Evolutionary conservation across 1,284 basidiomycete genomes (phyloP), one percentile per base, ranked within the genome.

Genomic region (Gymnopus androsaceus): DNA sequence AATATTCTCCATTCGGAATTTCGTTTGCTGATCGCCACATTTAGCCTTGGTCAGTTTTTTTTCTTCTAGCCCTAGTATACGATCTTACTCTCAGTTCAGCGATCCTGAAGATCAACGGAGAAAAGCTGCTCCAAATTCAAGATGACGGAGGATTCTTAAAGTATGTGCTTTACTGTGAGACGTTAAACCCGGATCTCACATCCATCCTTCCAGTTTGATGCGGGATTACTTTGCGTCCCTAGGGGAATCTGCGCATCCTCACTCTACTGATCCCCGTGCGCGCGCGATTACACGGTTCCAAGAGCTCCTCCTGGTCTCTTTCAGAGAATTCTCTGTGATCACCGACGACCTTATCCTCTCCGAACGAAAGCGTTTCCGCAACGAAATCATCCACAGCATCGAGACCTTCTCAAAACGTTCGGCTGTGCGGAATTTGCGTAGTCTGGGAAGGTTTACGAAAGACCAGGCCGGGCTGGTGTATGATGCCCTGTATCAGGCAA

Each of bases 221-320:
- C 85, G 95, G 51, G 87, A 88, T 59, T 99, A 98, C 76, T 99
- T 99, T 65, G 81, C 89, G 14, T 92, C 92, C 14, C 84, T 99
- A 17, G 97, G 94, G 42, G 91, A 96, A 23, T 96, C 95, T 4
- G 97, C 96, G 0, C 94, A 99, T 69, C 96, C 97, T 0, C 75
- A 89, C 60, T 94, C 96, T 34, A 71, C 81, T 3, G 95, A 99
- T 65, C 90, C 95, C 3, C 88, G 95, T 19, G 86, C 94, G 6
- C 90, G 94, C 17, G 93, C 95, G 40, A 97, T 99, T 66, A 98
- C 96, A 19, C 91, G 93, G 59, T 99, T 99, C 81, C 97, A 99
- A 72, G 95, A 99, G 73, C 84, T 99, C 3, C 84, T 96, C 12
- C 87, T 98, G 5, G 89, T 98, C 52, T 95, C 95, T 1, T 98